Conservation (phyloP, 2,329 filamentous ascomycete genomes). For the Atkinsonella hypoxylon region DNA sequence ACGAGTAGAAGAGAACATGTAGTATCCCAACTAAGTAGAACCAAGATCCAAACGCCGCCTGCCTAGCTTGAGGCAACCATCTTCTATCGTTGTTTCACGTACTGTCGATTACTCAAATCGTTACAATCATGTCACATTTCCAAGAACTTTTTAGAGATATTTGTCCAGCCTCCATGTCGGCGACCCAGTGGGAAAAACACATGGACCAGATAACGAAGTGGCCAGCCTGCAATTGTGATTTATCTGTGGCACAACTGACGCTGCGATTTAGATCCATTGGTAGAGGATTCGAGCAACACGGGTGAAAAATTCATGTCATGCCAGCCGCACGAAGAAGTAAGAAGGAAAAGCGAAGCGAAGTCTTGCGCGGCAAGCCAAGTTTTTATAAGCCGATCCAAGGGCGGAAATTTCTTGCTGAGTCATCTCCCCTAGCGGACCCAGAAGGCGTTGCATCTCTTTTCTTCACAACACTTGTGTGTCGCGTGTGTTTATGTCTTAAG, state of each 20-base stretch:
- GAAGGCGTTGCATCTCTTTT: too few species aligned
- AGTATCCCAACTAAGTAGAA: neutral
- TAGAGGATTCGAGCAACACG: conserved; percentile 66
- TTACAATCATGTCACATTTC: neutral
- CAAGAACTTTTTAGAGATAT: neutral
- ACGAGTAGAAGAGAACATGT: neutral
- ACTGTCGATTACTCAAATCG: neutral
- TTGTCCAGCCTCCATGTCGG: conserved; percentile 12
- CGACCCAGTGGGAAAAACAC: conserved; percentile 18
- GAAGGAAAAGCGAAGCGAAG: conserved; percentile 32
- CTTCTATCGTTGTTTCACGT: too few species aligned
- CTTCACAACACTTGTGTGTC: too few species aligned
- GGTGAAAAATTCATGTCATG: conserved; percentile 55
- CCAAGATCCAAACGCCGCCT: too few species aligned
- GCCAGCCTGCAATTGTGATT: conserved; percentile 66
- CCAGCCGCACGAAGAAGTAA: conserved; percentile 69
- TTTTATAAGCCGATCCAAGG: conserved; percentile 17
- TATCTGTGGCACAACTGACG: conserved; percentile 73
- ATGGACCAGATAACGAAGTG: conserved; percentile 34
- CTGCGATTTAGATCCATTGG: conserved; percentile 43
- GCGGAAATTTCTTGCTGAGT: conserved; percentile 1
- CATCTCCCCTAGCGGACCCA: neutral
- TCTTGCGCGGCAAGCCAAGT: conserved; percentile 10
- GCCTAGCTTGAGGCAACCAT: too few species aligned
- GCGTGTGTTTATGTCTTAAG: too few species aligned